Evolutionary conservation across 768 basidiomycete species (phyloP), one percentile per base, ranked within the genome.

Genomic region (Albatrellus ellisii): DNA sequence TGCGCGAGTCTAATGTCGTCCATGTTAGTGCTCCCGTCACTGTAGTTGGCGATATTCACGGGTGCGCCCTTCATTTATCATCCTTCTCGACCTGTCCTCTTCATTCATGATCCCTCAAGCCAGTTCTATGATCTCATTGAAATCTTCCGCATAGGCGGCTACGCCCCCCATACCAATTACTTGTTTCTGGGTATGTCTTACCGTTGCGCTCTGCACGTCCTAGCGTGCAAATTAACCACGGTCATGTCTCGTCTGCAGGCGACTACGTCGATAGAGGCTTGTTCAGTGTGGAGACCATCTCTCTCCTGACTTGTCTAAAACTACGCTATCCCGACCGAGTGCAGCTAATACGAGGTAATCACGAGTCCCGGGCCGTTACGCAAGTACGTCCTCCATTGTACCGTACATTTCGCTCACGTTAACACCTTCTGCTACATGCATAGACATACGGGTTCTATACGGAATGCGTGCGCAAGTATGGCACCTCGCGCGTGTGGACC

Each of bases 41-140:
- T 1, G 95, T 99, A 22, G 95, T 98, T 28, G 95, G 95, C 39
- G 95, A 99, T 59, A 98, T 99, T 37, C 95, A 99, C 59, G 95
- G 91, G 91, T 95, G 65, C 72, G 86, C 34, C 55, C 52, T 47
- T 27, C 42, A 31, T 41, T 36, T 26, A 33, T n/a, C n/a, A n/a
- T n/a, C 31, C 2, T 32, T 2, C 39, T 45, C 43, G 44, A 26
- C 42, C 44, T 43, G 46, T 47, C 50, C 59, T 65, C 52, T 69
- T 62, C 56, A 52, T 44, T 53, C 52, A 52, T 39, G 24, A 26
- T 37, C 39, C 48, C 55, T 62, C 61, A 76, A 95, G 94, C 46
- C 94, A 99, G 73, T 99, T 99, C 64, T 94, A 98, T 67, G 94
- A 99, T 68, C 73, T 99, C 53, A 86, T 98, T 60, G 94, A 99